Percentiles rank a stretch among this genome's conserved stretches.
Evolutionary conservation across 2,329 filamentous ascomycete genomes (phyloP).

Genomic region (Bipolaris victoriae): DNA sequence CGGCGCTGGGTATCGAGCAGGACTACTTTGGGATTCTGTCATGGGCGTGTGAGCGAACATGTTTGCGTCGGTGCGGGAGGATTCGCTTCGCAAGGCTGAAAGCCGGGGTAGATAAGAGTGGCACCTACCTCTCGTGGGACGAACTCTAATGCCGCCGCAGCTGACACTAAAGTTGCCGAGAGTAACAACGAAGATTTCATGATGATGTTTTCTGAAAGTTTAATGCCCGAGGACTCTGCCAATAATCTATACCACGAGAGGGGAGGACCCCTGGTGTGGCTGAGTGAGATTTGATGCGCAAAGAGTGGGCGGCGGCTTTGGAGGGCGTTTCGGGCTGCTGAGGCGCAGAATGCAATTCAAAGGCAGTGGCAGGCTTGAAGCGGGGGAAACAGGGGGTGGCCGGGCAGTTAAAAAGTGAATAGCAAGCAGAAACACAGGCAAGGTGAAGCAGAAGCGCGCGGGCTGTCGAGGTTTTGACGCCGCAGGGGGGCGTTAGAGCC

Average conservation of each 20-base stretch:
- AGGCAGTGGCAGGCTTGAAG: background rate
- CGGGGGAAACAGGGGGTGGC: constrained; percentile 4
- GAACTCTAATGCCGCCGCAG: constrained; percentile 37
- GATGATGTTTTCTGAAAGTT: background rate
- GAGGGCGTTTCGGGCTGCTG: constrained; percentile 3
- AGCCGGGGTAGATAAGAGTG: constrained; percentile 32
- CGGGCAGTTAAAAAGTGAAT: constrained; percentile 3
- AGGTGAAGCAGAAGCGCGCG: constrained; percentile 6
- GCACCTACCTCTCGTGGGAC: constrained; percentile 44
- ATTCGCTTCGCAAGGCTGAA: constrained; percentile 22
- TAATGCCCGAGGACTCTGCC: background rate
- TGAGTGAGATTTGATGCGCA: constrained; percentile 20
- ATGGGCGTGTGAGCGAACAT: background rate
- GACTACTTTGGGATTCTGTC: constrained; percentile 54
- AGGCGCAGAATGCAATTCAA: constrained; percentile 2
- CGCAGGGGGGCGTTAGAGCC: constrained; percentile 10
- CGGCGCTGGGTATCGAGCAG: constrained; percentile 59
- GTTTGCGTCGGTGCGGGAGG: constrained; percentile 14
- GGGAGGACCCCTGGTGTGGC: constrained; percentile 7
- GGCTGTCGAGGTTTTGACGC: constrained; percentile 7
- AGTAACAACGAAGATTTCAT: constrained; percentile 44
- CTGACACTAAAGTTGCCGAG: constrained; percentile 38
- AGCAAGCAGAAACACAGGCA: constrained; percentile 3
- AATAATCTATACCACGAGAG: constrained; percentile 22
- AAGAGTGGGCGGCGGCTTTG: constrained; percentile 15